Conservation (phyloP, 169 alveolate species). For the Plasmodium relictum region DNA sequence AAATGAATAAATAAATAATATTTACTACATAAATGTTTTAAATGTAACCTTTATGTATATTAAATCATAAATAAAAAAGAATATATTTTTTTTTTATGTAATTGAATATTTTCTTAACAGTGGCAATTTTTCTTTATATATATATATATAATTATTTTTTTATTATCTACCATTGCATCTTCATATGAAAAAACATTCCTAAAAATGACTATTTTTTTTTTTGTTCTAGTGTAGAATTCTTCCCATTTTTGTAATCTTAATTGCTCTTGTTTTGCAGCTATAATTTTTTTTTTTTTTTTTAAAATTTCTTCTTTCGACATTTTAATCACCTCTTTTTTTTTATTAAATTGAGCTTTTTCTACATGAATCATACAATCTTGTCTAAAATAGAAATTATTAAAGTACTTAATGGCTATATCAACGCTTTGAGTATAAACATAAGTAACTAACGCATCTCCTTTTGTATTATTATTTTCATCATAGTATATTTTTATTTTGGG, state of each 20-base stretch:
- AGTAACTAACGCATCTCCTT: slow-evolving; percentile 89
- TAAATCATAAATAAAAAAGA: too few species aligned
- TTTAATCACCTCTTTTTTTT: slow-evolving; percentile 32
- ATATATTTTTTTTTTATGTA: too few species aligned
- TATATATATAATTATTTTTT: neutral
- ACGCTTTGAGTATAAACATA: slow-evolving; percentile 89
- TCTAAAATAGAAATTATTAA: slow-evolving; percentile 84
- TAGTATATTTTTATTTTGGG: slow-evolving; percentile 88
- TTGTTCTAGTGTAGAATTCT: slow-evolving; percentile 76
- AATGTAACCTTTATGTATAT: too few species aligned
- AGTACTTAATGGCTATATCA: slow-evolving; percentile 87
- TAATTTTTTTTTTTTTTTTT: slow-evolving; percentile 45
- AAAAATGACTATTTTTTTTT: slow-evolving; percentile 83
- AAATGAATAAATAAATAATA: neutral
- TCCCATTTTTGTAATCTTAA: slow-evolving; percentile 65
- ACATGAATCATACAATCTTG: slow-evolving; percentile 86
- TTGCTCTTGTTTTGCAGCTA: slow-evolving; percentile 82
- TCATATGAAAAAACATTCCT: slow-evolving; percentile 86
- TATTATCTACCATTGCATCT: slow-evolving; percentile 78
- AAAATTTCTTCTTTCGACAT: slow-evolving; percentile 68
- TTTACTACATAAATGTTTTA: too few species aligned
- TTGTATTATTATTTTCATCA: slow-evolving; percentile 83
- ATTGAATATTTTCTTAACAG: too few species aligned
- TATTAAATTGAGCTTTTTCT: slow-evolving; percentile 82
- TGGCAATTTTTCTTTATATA: neutral